Percentiles rank a stretch among this genome's conserved stretches.
These are phyloP conservation scores for Scheffersomyces titani DNA, from an alignment of 1,139 yeast species.

Conservation along the genomic window DNA sequence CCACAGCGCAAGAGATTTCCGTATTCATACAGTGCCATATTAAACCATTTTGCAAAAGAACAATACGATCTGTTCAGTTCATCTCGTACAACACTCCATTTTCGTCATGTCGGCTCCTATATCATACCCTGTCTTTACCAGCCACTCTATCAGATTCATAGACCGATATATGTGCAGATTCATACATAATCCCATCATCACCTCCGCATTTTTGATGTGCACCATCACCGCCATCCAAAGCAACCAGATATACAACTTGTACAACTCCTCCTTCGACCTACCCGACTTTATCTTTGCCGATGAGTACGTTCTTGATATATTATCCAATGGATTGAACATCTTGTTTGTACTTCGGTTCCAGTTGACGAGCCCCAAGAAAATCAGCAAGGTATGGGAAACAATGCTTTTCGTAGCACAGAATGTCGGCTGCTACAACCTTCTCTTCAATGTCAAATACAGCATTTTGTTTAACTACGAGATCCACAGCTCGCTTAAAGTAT, in stretches of 20 bases:
- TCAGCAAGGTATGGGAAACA: slow-evolving; percentile 10
- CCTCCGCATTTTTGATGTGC: slow-evolving; percentile 3
- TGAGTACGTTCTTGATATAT: slow-evolving; percentile 17
- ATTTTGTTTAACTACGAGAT: slow-evolving; percentile 8
- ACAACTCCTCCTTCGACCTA: slow-evolving; percentile 1
- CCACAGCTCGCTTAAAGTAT: slow-evolving; percentile 6
- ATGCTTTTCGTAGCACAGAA: slow-evolving; percentile 17
- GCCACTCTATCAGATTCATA: slow-evolving; percentile 6
- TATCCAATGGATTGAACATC: slow-evolving; percentile 22
- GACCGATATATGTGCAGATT: slow-evolving; percentile 8
- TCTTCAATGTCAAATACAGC: slow-evolving; percentile 10
- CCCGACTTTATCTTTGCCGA: slow-evolving; percentile 5
- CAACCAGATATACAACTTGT: slow-evolving; percentile 3
- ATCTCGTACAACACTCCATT: too few species aligned
- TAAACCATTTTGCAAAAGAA: too few species aligned
- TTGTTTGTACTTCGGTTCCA: slow-evolving; percentile 22
- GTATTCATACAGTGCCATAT: too few species aligned
- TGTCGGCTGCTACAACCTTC: slow-evolving; percentile 12
- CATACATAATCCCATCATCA: slow-evolving; percentile 13
- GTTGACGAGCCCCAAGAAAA: background rate
- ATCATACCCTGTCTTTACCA: background rate
- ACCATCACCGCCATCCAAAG: slow-evolving; percentile 1
- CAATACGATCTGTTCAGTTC: too few species aligned
- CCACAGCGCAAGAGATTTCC: too few species aligned
- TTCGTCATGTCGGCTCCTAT: too few species aligned